phyloP scores from a whole-genome alignment of 345 rosid genomes.

The Jatropha curcas region DNA sequence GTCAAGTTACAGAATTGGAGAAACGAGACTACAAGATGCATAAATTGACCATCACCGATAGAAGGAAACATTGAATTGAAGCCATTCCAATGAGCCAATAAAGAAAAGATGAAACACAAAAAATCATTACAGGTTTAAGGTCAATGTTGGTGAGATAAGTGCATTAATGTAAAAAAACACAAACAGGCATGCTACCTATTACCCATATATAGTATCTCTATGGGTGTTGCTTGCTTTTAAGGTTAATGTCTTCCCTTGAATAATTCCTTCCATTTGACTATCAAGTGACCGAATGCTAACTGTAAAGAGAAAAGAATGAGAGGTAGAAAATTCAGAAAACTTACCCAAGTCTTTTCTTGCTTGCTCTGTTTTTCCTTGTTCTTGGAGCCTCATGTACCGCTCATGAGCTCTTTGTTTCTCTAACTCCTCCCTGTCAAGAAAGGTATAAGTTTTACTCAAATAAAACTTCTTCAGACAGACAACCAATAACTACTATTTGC shows the following conservation, averaged over 20 bases:
- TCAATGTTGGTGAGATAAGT: background rate
- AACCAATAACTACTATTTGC: background rate
- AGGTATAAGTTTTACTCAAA: background rate
- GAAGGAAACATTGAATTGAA: background rate
- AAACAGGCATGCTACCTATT: background rate
- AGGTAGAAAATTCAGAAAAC: background rate
- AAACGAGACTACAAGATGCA: too few species aligned
- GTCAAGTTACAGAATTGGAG: background rate
- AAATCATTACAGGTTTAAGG: background rate
- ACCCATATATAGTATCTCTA: background rate
- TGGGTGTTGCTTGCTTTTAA: background rate
- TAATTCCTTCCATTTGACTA: background rate
- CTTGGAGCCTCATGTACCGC: constrained; percentile 96
- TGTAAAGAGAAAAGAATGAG: too few species aligned
- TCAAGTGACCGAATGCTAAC: too few species aligned
- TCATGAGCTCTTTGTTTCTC: constrained; percentile 97
- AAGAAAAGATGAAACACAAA: too few species aligned
- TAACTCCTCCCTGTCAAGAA: constrained; percentile 71
- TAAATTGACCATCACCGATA: too few species aligned
- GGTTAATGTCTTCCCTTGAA: background rate
- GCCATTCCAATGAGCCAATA: background rate
- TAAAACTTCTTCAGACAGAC: background rate
- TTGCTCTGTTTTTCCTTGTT: constrained; percentile 98
- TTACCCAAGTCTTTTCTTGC: constrained; percentile 90
- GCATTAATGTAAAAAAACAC: background rate